phyloP scores from a whole-genome alignment of 1,284 basidiomycete genomes.

The Golubevia sp. region DNA sequence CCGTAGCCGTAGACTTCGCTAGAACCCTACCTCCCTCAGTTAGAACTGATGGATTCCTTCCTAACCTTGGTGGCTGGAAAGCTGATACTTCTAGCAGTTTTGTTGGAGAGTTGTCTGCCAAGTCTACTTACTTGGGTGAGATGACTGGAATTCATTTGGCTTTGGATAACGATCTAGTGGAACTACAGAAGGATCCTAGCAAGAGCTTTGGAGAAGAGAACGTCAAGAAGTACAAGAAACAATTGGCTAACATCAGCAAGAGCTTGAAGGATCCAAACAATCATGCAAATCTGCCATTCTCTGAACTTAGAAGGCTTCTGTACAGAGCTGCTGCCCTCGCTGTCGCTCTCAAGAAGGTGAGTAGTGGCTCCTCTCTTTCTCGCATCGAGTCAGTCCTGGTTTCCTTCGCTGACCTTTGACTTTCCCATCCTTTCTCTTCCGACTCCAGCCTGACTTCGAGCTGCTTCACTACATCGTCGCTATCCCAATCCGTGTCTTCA shows the following conservation, averaged over 20 bases:
- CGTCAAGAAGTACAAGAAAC: constrained; percentile 71
- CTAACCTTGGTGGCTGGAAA: constrained; percentile 57
- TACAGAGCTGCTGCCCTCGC: constrained; percentile 76
- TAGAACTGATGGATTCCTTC: constrained; percentile 38
- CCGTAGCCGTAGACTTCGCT: constrained; percentile 51
- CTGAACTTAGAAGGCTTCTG: constrained; percentile 81
- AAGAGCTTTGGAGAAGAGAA: constrained; percentile 68
- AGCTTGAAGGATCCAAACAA: constrained; percentile 58
- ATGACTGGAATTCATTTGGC: constrained; percentile 78
- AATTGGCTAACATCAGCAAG: constrained; percentile 72
- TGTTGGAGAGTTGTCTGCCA: constrained; percentile 44
- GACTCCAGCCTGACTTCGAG: constrained; percentile 72
- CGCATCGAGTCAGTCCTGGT: constrained; percentile 12
- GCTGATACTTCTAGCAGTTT: constrained; percentile 53
- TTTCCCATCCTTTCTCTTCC: background rate
- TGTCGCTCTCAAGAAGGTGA: constrained; percentile 30
- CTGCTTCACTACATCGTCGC: constrained; percentile 85
- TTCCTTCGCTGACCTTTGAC: background rate
- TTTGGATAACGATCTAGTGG: constrained; percentile 64
- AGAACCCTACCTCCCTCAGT: constrained; percentile 36
- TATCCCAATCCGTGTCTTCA: constrained; percentile 86
- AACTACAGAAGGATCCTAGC: constrained; percentile 70
- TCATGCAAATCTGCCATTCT: constrained; percentile 18
- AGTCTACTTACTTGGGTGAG: constrained; percentile 69
- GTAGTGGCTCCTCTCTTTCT: constrained; percentile 1